These are phyloP conservation scores for Podaxis carcinomalis DNA, from an alignment of 768 basidiomycete genomes.

Conservation along the genomic window DNA sequence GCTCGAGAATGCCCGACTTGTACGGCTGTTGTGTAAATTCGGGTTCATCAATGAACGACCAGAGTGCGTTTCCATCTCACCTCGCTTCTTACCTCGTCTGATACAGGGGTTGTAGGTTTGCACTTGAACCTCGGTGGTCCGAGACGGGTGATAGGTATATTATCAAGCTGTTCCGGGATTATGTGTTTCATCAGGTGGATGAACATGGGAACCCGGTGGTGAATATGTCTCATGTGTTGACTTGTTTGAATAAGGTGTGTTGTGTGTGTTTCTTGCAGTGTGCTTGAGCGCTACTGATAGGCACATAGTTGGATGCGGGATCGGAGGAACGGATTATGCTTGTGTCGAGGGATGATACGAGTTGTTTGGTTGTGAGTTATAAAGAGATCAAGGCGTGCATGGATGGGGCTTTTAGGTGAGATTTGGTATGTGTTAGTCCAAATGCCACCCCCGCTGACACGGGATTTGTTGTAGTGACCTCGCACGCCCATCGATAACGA, in stretches of 20 bases:
- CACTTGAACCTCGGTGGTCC: constrained; percentile 95
- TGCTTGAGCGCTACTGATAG: too few relatives aligned
- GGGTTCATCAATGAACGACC: constrained; percentile 99
- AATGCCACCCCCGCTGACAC: background rate
- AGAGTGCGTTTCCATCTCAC: constrained; percentile 56
- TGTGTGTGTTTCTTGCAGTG: background rate
- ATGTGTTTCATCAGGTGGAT: constrained; percentile 97
- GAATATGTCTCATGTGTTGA: constrained; percentile 86
- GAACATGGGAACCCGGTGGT: constrained; percentile 86
- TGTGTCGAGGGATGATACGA: constrained; percentile 92
- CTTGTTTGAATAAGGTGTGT: constrained; percentile 88
- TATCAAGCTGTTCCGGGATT: constrained; percentile 96
- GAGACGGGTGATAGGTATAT: constrained; percentile 98
- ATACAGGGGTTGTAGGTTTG: constrained; percentile 52
- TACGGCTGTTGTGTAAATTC: constrained; percentile 87
- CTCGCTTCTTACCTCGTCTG: background rate
- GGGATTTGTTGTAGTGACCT: constrained; percentile 40
- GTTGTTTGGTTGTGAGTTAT: constrained; percentile 90
- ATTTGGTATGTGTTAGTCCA: constrained; percentile 11
- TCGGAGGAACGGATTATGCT: constrained; percentile 95
- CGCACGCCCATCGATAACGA: background rate
- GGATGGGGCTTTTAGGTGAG: constrained; percentile 79
- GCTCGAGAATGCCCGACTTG: constrained; percentile 89
- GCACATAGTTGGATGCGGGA: constrained; percentile 78
- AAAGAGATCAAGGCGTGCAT: constrained; percentile 87